A percentile compares a stretch with the other conserved stretches of the same genome.
Evolutionary conservation across 805 yeast species (phyloP).

Genomic region (Starmera quercuum): DNA sequence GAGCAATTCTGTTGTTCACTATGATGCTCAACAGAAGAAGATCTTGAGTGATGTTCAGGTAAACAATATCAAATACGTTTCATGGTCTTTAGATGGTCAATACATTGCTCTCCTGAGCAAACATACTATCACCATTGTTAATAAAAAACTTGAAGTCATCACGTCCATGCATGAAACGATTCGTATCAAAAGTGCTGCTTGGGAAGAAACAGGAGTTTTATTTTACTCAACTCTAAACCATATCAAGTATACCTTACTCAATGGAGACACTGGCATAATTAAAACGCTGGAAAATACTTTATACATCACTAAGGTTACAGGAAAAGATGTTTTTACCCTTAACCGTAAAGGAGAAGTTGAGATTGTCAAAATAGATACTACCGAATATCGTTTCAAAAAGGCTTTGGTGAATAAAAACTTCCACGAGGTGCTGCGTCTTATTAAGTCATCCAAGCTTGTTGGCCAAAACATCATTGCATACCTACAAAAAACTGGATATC

Average conservation of each 20-base stretch:
- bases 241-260: conserved; percentile 84
- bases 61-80: conserved; percentile 76
- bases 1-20: conserved; percentile 63
- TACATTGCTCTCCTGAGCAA: conserved; percentile 83
- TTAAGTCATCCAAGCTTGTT: conserved; percentile 81
- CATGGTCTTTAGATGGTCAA: conserved; percentile 86
- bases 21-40: conserved; percentile 90
- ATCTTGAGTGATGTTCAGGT: conserved; percentile 60
- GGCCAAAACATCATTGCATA: conserved; percentile 97
- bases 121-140: conserved; percentile 87
- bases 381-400: conserved; percentile 93
- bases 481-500: conserved; percentile 90
- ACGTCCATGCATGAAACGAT: conserved; percentile 93
- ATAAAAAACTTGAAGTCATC: conserved; percentile 65
- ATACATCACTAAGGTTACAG: conserved; percentile 68
- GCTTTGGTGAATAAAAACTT: conserved; percentile 87
- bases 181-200: conserved; percentile 91
- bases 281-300: conserved; percentile 86
- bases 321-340: conserved; percentile 69
- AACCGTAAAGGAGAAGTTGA: conserved; percentile 83
- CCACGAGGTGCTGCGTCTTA: conserved; percentile 84
- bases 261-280: conserved; percentile 93
- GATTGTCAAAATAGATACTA: conserved; percentile 77
- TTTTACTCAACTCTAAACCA: conserved; percentile 93
- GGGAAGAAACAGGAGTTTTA: conserved; percentile 92